Evolutionary conservation across 805 yeast genomes (phyloP).

Genomic region (Saccharomycopsis capsularis): DNA sequence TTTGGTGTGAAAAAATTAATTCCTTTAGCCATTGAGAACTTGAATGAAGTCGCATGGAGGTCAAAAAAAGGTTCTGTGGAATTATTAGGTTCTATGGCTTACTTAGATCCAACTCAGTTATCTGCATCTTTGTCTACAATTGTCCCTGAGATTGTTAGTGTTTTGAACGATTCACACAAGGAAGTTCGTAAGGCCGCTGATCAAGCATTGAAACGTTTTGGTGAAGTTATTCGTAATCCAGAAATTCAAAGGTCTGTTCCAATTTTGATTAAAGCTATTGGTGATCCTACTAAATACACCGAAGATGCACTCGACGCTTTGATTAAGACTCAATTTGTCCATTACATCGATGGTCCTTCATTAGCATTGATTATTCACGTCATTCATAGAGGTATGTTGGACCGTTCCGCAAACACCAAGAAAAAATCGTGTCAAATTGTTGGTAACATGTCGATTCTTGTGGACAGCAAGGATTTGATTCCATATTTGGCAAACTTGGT

Average conservation of each 20-base stretch:
- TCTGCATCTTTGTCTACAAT: conserved; percentile 83
- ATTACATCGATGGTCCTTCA: conserved; percentile 97
- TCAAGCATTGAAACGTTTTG: conserved; percentile 78
- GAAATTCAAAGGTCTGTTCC: conserved; percentile 94
- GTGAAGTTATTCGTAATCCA: conserved; percentile 95
- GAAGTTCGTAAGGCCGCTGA: conserved; percentile 97
- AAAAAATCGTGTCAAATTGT: conserved; percentile 95
- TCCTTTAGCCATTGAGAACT: conserved; percentile 79
- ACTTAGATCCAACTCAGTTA: conserved; percentile 87
- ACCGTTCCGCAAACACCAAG: conserved; percentile 88
- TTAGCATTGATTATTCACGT: conserved; percentile 92
- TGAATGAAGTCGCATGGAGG: conserved; percentile 92
- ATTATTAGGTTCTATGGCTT: conserved; percentile 95
- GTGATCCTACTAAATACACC: conserved; percentile 89
- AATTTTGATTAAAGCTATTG: conserved; percentile 79
- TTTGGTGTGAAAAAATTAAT: conserved; percentile 87
- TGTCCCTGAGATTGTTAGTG: conserved; percentile 95
- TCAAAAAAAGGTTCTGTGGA: conserved; percentile 96
- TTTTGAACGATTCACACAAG: conserved; percentile 88
- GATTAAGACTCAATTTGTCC: conserved; percentile 88
- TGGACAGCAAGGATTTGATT: conserved; percentile 75
- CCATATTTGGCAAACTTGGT: conserved; percentile 79
- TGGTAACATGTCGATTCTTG: conserved; percentile 96
- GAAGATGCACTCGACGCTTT: conserved; percentile 81
- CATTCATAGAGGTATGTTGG: conserved; percentile 90